A percentile compares a stretch with the other conserved stretches of the same genome.
phyloP scores from a whole-genome alignment of 441 rosid species.

The Biscutella laevigata region DNA sequence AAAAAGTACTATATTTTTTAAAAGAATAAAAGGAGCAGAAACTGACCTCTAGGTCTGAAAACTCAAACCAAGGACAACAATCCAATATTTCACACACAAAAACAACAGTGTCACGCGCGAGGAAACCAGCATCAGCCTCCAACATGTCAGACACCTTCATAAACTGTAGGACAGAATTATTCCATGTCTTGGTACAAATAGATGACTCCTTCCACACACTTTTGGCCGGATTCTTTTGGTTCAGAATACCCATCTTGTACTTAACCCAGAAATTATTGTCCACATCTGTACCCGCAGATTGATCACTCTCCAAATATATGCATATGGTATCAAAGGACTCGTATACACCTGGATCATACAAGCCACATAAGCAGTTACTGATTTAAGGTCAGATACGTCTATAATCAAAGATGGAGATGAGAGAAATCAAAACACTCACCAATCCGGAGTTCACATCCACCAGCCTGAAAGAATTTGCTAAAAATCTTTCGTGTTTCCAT shows the following conservation, averaged over 20 bases:
- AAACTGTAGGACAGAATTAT: conserved; percentile 94
- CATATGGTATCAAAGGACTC: conserved; percentile 98
- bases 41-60: conserved; percentile 97
- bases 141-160: conserved; percentile 99
- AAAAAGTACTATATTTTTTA: background rate
- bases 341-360: conserved; percentile 78
- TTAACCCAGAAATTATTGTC: conserved; percentile 99
- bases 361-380: conserved; percentile 31
- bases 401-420: conserved; percentile 18
- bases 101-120: conserved; percentile 91
- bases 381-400: conserved; percentile 16
- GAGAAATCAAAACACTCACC: conserved; percentile 46
- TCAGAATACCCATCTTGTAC: conserved; percentile 94
- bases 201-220: conserved; percentile 99
- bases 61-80: conserved; percentile 99
- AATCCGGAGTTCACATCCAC: conserved; percentile 98
- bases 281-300: conserved; percentile 75
- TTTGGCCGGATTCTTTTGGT: conserved; percentile 86
- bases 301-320: conserved; percentile 97
- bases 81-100: conserved; percentile 98
- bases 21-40: conserved; percentile 8
- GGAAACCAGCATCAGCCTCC: conserved; percentile 99
- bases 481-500: conserved; percentile 96
- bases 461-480: conserved; percentile 97
- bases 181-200: conserved; percentile 98